A percentile compares a stretch with the other conserved stretches of the same genome.
phyloP scores from a whole-genome alignment of 805 yeast genomes.

The Lipomyces japonicus region DNA sequence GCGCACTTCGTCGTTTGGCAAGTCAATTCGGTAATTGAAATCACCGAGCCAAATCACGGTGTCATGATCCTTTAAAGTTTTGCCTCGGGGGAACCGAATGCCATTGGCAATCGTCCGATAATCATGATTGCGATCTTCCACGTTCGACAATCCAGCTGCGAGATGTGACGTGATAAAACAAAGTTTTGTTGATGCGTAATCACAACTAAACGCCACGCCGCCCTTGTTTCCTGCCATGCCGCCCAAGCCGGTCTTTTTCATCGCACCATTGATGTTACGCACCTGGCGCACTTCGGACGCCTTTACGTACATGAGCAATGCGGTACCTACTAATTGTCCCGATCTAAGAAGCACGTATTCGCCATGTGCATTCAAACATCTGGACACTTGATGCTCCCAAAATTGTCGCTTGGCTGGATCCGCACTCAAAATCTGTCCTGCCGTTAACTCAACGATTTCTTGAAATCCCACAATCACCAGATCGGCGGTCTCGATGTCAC shows the following conservation, averaged over 20 bases:
- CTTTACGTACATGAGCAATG: constrained; percentile 66
- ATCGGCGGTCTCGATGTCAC: constrained; percentile 53
- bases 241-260: constrained; percentile 91
- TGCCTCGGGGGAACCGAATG: constrained; percentile 71
- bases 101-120: constrained; percentile 72
- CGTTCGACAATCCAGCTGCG: constrained; percentile 84
- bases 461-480: constrained; percentile 87
- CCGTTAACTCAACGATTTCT: constrained; percentile 88
- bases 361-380: constrained; percentile 57
- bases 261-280: constrained; percentile 87
- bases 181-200: constrained; percentile 72
- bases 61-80: constrained; percentile 76
- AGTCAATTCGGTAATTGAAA: constrained; percentile 72
- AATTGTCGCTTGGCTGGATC: constrained; percentile 71
- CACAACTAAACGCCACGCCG: constrained; percentile 87
- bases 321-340: constrained; percentile 88
- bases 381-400: constrained; percentile 71
- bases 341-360: constrained; percentile 68
- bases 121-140: constrained; percentile 82
- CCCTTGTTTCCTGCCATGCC: constrained; percentile 98
- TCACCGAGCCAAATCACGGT: constrained; percentile 93
- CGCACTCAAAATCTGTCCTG: constrained; percentile 82
- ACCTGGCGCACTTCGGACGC: constrained; percentile 56
- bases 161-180: constrained; percentile 87
- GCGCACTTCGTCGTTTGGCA: constrained; percentile 73